Conservation (phyloP, 176 grass and related monocot genomes). For the Oryza nivara region DNA sequence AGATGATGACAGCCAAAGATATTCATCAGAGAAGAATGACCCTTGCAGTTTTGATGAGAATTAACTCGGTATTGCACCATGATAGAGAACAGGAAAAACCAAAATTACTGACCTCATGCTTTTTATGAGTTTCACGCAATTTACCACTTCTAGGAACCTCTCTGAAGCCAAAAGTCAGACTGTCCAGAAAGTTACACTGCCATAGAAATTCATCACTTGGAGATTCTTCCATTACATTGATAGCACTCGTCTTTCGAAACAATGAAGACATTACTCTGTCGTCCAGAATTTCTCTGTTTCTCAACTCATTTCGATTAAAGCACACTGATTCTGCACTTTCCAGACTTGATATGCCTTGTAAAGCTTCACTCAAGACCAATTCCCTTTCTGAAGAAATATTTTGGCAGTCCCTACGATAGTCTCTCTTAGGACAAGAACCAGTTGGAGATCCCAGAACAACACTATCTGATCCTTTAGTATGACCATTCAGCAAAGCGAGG, state of each 20-base stretch:
- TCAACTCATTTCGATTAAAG: conserved; percentile 17
- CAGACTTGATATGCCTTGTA: conserved; percentile 23
- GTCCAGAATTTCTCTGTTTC: conserved; percentile 14
- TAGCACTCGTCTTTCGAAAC: background rate
- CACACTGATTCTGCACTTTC: conserved; percentile 12
- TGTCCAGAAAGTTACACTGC: conserved; percentile 23
- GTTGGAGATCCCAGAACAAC: conserved; percentile 40
- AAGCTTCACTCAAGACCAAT: conserved; percentile 11
- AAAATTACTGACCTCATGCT: conserved; percentile 39
- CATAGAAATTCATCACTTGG: conserved; percentile 12
- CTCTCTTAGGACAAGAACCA: conserved; percentile 32
- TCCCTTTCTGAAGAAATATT: conserved; percentile 18
- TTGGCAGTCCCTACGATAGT: conserved; percentile 17
- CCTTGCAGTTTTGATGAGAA: conserved; percentile 3
- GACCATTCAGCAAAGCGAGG: conserved; percentile 12
- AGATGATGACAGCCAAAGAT: background rate
- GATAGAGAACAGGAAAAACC: background rate
- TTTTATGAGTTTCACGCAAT: conserved; percentile 9
- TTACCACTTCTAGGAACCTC: background rate
- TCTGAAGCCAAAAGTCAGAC: background rate
- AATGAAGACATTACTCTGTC: background rate
- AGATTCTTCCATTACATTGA: background rate
- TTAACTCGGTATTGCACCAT: background rate
- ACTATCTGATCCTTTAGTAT: conserved; percentile 34
- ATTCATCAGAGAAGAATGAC: background rate